Conservation (phyloP, 2,329 filamentous ascomycete species). For the Fusarium siculi region DNA sequence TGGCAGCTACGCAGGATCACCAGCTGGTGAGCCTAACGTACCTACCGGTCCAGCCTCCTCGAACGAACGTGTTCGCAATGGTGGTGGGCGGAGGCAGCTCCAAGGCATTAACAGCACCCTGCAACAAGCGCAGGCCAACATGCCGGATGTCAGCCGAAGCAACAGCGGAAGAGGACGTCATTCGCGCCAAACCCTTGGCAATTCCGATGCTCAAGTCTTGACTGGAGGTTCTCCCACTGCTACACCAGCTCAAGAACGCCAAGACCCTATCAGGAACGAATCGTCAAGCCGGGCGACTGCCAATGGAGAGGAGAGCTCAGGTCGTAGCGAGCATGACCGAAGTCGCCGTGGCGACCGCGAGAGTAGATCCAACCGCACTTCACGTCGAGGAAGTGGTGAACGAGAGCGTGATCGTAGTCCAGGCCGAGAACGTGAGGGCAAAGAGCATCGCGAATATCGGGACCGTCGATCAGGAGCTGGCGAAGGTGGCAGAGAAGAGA, state of each 20-base stretch:
- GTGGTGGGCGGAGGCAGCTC: conserved; percentile 63
- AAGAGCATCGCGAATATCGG: conserved; percentile 58
- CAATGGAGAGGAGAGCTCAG: conserved; percentile 47
- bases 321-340: conserved; percentile 54
- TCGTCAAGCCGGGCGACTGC: conserved; percentile 48
- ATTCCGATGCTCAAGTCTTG: conserved; percentile 67
- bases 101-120: conserved; percentile 69
- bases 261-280: conserved; percentile 56
- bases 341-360: conserved; percentile 58
- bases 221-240: conserved; percentile 63
- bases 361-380: conserved; percentile 50
- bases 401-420: conserved; percentile 61
- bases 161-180: conserved; percentile 50
- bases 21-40: conserved; percentile 44
- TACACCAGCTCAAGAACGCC: conserved; percentile 61
- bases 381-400: conserved; percentile 63
- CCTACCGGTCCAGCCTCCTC: conserved; percentile 52
- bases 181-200: conserved; percentile 57
- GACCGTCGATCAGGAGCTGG: conserved; percentile 54
- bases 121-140: conserved; percentile 61
- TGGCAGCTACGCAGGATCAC: conserved; percentile 36
- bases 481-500: conserved; percentile 49
- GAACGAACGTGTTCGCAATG: conserved; percentile 50
- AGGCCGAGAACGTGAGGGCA: conserved; percentile 58
- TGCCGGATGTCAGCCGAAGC: conserved; percentile 50